phyloP scores from a whole-genome alignment of 2,329 filamentous ascomycete genomes.

The Aspergillus clavatus region DNA sequence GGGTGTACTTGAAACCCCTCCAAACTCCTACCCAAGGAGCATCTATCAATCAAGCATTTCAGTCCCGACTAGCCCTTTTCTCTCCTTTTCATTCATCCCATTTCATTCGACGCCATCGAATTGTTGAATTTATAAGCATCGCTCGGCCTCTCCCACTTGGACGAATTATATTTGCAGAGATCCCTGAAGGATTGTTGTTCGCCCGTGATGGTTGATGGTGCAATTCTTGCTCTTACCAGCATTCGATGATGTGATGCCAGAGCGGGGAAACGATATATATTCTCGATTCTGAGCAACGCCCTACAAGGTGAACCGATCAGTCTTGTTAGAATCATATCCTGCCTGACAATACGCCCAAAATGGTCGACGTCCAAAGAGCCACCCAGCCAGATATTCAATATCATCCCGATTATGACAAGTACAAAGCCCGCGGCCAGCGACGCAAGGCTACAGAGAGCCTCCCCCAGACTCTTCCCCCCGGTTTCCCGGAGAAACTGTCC shows the following conservation, averaged over 20 bases:
- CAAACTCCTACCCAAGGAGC: too few species aligned
- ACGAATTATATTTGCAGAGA: too few species aligned
- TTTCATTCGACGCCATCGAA: too few species aligned
- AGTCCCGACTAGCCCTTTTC: too few species aligned
- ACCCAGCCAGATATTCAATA: constrained; percentile 31
- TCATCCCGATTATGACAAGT: constrained; percentile 24
- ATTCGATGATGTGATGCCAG: background rate
- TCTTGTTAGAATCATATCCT: background rate
- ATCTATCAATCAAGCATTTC: too few species aligned
- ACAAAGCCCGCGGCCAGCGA: constrained; percentile 15
- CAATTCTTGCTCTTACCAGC: background rate
- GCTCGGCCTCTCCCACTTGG: too few species aligned
- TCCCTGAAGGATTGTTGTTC: too few species aligned
- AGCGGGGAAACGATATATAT: background rate
- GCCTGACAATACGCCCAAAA: background rate
- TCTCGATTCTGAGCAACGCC: too few species aligned
- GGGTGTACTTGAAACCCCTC: too few species aligned
- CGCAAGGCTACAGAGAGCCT: constrained; percentile 21
- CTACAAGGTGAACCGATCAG: too few species aligned
- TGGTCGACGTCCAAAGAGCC: constrained; percentile 1
- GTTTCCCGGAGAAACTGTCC: constrained; percentile 39
- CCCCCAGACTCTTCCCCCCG: constrained; percentile 30
- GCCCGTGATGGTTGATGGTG: background rate
- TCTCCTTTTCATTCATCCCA: too few species aligned
- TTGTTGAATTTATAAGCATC: too few species aligned